A percentile compares a stretch with the other conserved stretches of the same genome.
Conservation (phyloP, 2,329 filamentous ascomycete species). For the Colletotrichum abscissum region DNA sequence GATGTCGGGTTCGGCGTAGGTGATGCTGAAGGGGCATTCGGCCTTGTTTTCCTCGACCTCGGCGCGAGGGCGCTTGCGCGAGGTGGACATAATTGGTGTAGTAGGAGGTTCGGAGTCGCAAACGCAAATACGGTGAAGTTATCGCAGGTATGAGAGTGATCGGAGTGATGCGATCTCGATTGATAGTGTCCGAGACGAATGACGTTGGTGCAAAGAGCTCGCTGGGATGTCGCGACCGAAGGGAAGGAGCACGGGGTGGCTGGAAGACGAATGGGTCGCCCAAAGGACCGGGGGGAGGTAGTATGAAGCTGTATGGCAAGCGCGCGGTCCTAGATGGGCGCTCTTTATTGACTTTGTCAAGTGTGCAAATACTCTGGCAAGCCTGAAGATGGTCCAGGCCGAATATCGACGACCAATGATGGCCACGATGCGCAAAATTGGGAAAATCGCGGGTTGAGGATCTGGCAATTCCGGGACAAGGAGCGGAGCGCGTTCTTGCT, state of each 20-base stretch:
- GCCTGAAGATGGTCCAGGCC: conserved; percentile 23
- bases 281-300: conserved; percentile 22
- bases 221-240: conserved; percentile 29
- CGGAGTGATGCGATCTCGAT: neutral
- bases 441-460: conserved; percentile 29
- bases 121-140: neutral
- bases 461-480: conserved; percentile 21
- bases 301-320: conserved; percentile 22
- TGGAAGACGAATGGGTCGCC: conserved; percentile 21
- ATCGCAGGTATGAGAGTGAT: neutral
- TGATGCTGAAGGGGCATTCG: conserved; percentile 65
- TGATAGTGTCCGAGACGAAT: neutral
- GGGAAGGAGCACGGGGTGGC: conserved; percentile 24
- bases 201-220: conserved; percentile 1
- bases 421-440: conserved; percentile 34
- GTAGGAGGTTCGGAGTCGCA: conserved; percentile 15
- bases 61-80: conserved; percentile 64
- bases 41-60: conserved; percentile 63
- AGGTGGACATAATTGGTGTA: conserved; percentile 33
- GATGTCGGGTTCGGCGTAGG: conserved; percentile 50
- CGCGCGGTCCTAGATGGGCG: conserved; percentile 19
- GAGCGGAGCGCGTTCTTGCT: conserved; percentile 28
- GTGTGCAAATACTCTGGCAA: conserved; percentile 7
- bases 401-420: conserved; percentile 34
- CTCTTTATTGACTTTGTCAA: neutral